Evolutionary conservation across 352 stramenopile species (phyloP).

Genomic region (Globisporangium megalacanthum): DNA sequence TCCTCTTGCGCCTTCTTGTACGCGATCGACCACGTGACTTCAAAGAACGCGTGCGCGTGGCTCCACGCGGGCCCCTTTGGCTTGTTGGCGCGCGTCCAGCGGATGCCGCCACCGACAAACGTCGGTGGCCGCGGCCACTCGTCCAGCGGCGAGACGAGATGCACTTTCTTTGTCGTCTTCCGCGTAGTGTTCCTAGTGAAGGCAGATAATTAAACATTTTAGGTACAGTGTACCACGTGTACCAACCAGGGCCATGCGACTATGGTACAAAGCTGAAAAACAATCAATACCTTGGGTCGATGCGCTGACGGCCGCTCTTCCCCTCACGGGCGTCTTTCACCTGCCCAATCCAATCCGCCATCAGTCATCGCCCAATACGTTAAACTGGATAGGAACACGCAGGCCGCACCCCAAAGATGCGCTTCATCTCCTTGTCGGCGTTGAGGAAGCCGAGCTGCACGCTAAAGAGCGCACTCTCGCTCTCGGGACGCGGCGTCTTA

Average conservation of each 20-base stretch:
- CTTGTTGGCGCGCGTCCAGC: conserved; percentile 80
- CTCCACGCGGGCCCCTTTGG: conserved; percentile 61
- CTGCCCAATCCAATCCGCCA: conserved; percentile 19
- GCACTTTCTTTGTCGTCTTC: conserved; percentile 67
- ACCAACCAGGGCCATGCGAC: neutral
- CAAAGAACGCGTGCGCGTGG: conserved; percentile 70
- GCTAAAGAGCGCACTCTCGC: conserved; percentile 55
- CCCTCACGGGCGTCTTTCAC: conserved; percentile 57
- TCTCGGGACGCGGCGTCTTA: conserved; percentile 25
- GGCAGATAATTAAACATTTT: too few species aligned
- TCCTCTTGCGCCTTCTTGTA: conserved; percentile 88
- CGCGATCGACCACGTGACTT: conserved; percentile 81
- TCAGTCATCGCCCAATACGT: too few species aligned
- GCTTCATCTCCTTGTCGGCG: conserved; percentile 87
- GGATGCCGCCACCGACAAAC: conserved; percentile 81
- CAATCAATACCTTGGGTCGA: conserved; percentile 47
- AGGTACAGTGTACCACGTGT: too few species aligned
- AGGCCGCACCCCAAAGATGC: conserved; percentile 66
- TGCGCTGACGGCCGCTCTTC: conserved; percentile 32
- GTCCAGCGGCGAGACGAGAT: conserved; percentile 69
- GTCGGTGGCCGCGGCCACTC: conserved; percentile 82
- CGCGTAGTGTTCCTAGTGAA: conserved; percentile 42
- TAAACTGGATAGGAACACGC: neutral
- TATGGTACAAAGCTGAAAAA: neutral
- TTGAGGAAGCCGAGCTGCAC: conserved; percentile 76